Evolutionary conservation across 73 alveolate genomes (phyloP).

Genomic region (Paramecium pentaurelia): DNA sequence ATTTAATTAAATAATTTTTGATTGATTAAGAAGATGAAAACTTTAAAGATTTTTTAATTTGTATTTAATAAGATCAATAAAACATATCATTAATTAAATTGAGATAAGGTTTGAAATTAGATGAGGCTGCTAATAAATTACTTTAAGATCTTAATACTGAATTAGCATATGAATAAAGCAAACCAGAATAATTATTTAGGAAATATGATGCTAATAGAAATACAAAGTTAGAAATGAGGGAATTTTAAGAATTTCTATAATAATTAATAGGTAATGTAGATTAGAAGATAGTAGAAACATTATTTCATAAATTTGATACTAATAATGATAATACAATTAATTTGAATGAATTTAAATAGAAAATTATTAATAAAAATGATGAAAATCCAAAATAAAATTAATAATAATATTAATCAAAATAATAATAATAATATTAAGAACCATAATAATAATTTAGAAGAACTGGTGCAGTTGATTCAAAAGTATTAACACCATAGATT

Average conservation of each 20-base stretch:
- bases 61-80: not conserved
- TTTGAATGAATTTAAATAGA: not conserved
- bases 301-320: slow-evolving; percentile 14
- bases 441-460: not conserved
- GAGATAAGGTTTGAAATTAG: slow-evolving; percentile 6
- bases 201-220: slow-evolving; percentile 37
- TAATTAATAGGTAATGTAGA: not conserved
- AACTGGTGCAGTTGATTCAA: not conserved
- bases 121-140: not conserved
- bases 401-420: not conserved
- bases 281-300: not conserved
- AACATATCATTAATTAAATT: not conserved
- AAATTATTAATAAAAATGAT: not conserved
- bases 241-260: not conserved
- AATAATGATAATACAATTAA: not conserved
- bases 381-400: not conserved
- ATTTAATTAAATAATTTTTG: not conserved
- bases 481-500: not conserved
- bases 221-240: slow-evolving; percentile 17
- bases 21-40: not conserved
- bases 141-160: not conserved
- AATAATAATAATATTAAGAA: not conserved
- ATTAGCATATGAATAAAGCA: not conserved
- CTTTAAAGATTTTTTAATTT: not conserved
- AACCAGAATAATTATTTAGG: slow-evolving; percentile 30